Conservation (phyloP, 257 asterid genomes). For the Solanum megistacrolobum region DNA sequence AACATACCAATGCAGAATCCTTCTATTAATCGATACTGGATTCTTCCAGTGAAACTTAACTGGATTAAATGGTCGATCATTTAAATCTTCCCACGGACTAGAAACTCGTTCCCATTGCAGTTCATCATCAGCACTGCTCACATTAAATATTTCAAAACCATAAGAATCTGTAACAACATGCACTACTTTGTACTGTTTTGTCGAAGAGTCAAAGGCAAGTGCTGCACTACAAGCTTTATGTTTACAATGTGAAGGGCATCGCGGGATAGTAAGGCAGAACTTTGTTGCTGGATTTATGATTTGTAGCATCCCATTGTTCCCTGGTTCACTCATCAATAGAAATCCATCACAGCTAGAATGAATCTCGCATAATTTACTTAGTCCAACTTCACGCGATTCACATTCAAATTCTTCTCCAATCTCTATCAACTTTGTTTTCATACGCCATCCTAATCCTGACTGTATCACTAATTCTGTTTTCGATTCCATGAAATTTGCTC, state of each 20-base stretch:
- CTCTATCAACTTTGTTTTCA: background rate
- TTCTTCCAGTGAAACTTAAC: background rate
- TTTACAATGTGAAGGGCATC: background rate
- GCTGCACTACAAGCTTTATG: slow-evolving; percentile 6
- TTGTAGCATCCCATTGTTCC: background rate
- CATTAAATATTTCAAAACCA: slow-evolving; percentile 8
- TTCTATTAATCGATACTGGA: background rate
- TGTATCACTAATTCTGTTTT: background rate
- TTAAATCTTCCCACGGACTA: background rate
- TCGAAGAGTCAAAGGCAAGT: slow-evolving; percentile 6
- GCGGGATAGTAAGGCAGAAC: background rate
- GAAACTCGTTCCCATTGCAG: background rate
- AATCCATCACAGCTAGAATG: slow-evolving; percentile 14
- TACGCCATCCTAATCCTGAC: background rate
- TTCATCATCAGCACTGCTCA: background rate
- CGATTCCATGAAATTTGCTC: background rate
- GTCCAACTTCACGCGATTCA: background rate
- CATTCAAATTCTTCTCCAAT: background rate
- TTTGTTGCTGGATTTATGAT: slow-evolving; percentile 2
- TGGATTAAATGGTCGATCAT: background rate
- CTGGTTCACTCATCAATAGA: background rate
- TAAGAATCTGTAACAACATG: slow-evolving; percentile 2
- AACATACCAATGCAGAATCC: slow-evolving; percentile 4
- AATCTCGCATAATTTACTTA: background rate
- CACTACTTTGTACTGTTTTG: slow-evolving; percentile 3